phyloP scores from a whole-genome alignment of 441 rosid genomes.

The Hura crepitans region DNA sequence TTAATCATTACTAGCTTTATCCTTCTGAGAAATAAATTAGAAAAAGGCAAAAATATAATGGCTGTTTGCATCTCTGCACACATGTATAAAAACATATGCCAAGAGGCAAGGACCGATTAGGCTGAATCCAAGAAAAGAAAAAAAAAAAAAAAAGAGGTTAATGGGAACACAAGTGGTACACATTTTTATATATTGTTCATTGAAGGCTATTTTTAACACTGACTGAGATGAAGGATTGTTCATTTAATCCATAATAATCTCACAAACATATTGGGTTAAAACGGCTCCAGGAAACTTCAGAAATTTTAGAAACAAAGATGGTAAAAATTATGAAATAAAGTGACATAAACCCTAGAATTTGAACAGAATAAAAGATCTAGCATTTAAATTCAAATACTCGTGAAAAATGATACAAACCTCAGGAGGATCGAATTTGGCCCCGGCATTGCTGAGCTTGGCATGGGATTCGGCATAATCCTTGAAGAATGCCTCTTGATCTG shows the following conservation, averaged over 20 bases:
- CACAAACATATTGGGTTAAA: neutral
- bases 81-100: neutral
- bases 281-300: neutral
- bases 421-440: conserved; percentile 88
- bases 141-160: no score
- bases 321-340: neutral
- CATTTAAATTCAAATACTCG: conserved; percentile 11
- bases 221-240: neutral
- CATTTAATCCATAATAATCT: neutral
- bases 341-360: neutral
- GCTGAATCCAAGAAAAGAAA: neutral
- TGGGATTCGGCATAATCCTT: conserved; percentile 94
- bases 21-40: neutral
- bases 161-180: no score
- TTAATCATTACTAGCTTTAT: conserved; percentile 13
- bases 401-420: conserved; percentile 48
- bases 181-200: neutral
- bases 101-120: neutral
- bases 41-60: neutral
- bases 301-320: neutral
- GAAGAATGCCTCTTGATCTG: conserved; percentile 76
- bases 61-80: neutral
- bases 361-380: neutral
- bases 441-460: conserved; percentile 85
- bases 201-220: neutral